Percentiles rank a stretch among this genome's conserved stretches.
Conservation (phyloP, 352 stramenopile species). For the Globisporangium emineosum region DNA sequence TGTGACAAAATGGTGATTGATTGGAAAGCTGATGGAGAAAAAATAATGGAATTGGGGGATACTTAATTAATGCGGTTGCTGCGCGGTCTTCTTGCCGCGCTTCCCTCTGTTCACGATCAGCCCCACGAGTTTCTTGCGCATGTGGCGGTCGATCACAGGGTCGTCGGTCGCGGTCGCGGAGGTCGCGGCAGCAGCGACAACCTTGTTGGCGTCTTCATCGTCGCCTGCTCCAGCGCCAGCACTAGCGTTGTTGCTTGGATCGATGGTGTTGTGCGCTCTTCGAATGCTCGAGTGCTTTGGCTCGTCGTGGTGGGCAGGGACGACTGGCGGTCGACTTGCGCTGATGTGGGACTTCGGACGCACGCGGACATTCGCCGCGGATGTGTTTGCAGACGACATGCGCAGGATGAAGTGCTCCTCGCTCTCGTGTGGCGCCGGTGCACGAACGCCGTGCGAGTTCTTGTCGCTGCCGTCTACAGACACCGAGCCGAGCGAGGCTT, state of each 20-base stretch:
- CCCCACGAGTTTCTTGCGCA: slow-evolving; percentile 81
- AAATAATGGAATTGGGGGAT: slow-evolving; percentile 6
- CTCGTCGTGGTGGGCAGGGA: slow-evolving; percentile 22
- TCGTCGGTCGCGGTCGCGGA: slow-evolving; percentile 32
- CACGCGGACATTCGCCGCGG: slow-evolving; percentile 70
- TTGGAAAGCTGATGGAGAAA: not conserved
- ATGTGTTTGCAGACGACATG: slow-evolving; percentile 71
- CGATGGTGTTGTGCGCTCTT: slow-evolving; percentile 19
- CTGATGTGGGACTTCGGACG: slow-evolving; percentile 55
- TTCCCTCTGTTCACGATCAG: slow-evolving; percentile 79
- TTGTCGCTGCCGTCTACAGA: slow-evolving; percentile 19
- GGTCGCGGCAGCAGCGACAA: not conserved
- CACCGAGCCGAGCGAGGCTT: slow-evolving; percentile 30
- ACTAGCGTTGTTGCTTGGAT: slow-evolving; percentile 13
- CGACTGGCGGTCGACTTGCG: slow-evolving; percentile 21
- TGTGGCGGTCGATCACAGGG: slow-evolving; percentile 67
- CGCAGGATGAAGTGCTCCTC: slow-evolving; percentile 83
- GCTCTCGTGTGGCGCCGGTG: slow-evolving; percentile 62
- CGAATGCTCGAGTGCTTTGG: slow-evolving; percentile 19
- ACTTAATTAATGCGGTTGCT: slow-evolving; percentile 16
- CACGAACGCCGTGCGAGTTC: slow-evolving; percentile 42
- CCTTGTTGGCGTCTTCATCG: slow-evolving; percentile 16
- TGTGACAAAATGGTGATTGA: not conserved
- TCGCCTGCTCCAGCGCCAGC: slow-evolving; percentile 28
- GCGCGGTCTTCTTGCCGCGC: slow-evolving; percentile 55